Percentiles rank a stretch among this genome's conserved stretches.
phyloP scores from a whole-genome alignment of 805 yeast species.

The Saccharomycopsis sp. region DNA sequence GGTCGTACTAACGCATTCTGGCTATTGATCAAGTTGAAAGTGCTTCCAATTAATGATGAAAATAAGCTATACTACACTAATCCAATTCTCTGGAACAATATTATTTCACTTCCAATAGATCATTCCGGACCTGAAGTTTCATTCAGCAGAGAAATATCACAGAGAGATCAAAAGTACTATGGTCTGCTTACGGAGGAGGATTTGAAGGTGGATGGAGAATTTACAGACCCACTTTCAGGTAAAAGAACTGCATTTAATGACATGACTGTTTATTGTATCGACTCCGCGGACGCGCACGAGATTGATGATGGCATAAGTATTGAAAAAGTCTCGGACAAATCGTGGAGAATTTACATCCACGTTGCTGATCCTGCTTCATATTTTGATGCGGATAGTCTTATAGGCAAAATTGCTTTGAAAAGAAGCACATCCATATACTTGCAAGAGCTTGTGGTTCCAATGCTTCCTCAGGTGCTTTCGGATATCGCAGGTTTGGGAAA shows the following conservation, averaged over 20 bases:
- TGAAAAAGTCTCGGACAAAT: slow-evolving; percentile 24
- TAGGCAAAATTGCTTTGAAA: slow-evolving; percentile 45
- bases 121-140: slow-evolving; percentile 39
- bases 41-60: not conserved
- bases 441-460: slow-evolving; percentile 54
- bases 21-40: slow-evolving; percentile 26
- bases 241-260: slow-evolving; percentile 35
- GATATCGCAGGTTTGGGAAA: slow-evolving; percentile 44
- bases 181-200: slow-evolving; percentile 26
- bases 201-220: slow-evolving; percentile 15
- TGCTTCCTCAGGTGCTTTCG: slow-evolving; percentile 58
- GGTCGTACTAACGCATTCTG: slow-evolving; percentile 48
- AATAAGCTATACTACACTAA: slow-evolving; percentile 30
- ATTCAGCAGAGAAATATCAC: slow-evolving; percentile 36
- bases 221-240: slow-evolving; percentile 19
- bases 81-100: slow-evolving; percentile 39
- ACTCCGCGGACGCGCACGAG: slow-evolving; percentile 70
- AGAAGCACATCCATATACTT: slow-evolving; percentile 63
- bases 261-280: slow-evolving; percentile 71
- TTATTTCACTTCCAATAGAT: slow-evolving; percentile 34
- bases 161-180: slow-evolving; percentile 36
- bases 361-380: slow-evolving; percentile 84
- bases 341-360: slow-evolving; percentile 51
- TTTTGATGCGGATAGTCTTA: slow-evolving; percentile 28
- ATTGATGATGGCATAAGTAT: slow-evolving; percentile 90